Base-by-base conservation (phyloP, 140 eudicot species). In the Flaveria floridana region DNA sequence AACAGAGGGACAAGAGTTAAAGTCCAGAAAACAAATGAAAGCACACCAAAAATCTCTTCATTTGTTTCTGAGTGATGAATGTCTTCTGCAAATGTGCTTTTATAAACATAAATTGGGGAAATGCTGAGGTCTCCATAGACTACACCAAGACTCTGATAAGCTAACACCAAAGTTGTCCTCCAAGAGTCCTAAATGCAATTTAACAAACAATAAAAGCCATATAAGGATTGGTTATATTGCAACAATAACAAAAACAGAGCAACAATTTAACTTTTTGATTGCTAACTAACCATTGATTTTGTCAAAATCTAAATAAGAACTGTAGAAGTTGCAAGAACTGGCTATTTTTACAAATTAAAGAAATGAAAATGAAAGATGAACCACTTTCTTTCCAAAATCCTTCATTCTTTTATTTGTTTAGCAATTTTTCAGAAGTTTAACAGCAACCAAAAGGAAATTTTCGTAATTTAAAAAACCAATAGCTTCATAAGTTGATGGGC, bases 61-160 rank as follows among this genome's bases (percentile, higher is more conserved):
- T 72, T 72, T 81, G 77, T 80, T 76, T 58, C 76, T 30, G 80
- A 78, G 66, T 79, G 64, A 80, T 82, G 39, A 86, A 82, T 55
- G 83, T 84, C 97, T 62, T 84, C 88, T 18, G 97, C 94, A 82
- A 89, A 92, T 70, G 97, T 85, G 82, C 92, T 85, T 83, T 87
- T 92, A 72, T 80, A 80, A 18, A 89, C 96, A 12, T 86, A 76
- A 50, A 85, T 75, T 4, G 88, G 89, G 6, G 91, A 86, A 55
- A 87, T 89, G 78, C 84, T 84, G 55, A 89, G 80, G 71, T 89
- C 96, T 39, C 89, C 96, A 58, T 89, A 89, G 2, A 89, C 89
- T 8, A 89, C 84, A 69, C 91, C 96, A 47, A 86, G 87, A 30
- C 88, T 80, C 65, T 89, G 96, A 70, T 80, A 89, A 12, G 96